These are phyloP conservation scores for Saururus chinensis DNA, from an alignment of 164 flowering plant species.

Conservation along the genomic window DNA sequence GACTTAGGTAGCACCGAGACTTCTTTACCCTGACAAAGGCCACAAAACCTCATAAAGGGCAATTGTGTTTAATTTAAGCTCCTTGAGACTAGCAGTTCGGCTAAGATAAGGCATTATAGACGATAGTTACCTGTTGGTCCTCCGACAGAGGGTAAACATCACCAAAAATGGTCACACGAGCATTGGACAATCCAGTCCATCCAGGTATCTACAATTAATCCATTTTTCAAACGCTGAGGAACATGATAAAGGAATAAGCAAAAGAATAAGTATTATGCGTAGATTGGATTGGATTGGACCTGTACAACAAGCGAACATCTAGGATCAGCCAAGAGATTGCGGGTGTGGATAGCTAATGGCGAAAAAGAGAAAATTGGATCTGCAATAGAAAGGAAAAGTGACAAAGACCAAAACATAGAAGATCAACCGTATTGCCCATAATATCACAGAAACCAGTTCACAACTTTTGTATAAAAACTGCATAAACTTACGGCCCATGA, in stretches of 20 bases:
- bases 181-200: constrained; percentile 98
- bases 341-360: constrained; percentile 96
- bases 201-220: constrained; percentile 70
- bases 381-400: constrained; percentile 23
- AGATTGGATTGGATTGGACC: constrained; percentile 48
- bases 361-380: constrained; percentile 98
- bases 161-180: constrained; percentile 95
- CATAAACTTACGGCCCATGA: constrained; percentile 82
- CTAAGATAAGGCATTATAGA: neutral
- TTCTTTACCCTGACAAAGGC: neutral
- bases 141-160: constrained; percentile 83
- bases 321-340: constrained; percentile 86
- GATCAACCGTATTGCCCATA: neutral
- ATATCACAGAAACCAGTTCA: neutral
- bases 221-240: constrained; percentile 4
- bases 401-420: neutral
- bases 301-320: constrained; percentile 96
- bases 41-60: no score
- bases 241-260: neutral
- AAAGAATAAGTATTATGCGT: neutral
- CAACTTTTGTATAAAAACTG: neutral
- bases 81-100: neutral
- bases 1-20: neutral
- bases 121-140: constrained; percentile 63
- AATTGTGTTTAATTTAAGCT: neutral